A percentile compares a stretch with the other conserved stretches of the same genome.
Conservation (phyloP, 495 filamentous ascomycete species). For the Aspergillus bridgeri region DNA sequence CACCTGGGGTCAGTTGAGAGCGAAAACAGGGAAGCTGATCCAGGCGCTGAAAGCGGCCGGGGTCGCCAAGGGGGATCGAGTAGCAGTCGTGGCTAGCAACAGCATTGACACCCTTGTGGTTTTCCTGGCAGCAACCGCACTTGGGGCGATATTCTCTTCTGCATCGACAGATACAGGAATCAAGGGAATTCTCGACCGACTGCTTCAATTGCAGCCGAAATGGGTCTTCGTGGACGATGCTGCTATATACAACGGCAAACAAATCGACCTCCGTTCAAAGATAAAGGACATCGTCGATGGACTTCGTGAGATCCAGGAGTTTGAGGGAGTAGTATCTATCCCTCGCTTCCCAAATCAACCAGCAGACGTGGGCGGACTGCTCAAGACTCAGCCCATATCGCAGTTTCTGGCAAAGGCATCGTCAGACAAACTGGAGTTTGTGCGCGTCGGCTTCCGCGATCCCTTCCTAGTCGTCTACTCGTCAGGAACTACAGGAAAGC, state of each 20-base stretch:
- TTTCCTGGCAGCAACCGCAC: conserved; percentile 58
- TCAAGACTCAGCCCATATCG: conserved; percentile 49
- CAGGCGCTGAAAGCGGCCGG: conserved; percentile 62
- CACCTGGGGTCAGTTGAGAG: conserved; percentile 62
- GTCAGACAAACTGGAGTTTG: conserved; percentile 48
- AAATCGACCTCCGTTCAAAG: conserved; percentile 65
- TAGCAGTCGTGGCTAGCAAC: conserved; percentile 69
- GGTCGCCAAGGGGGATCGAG: conserved; percentile 63
- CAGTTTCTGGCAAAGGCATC: conserved; percentile 54
- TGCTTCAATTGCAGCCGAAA: conserved; percentile 67
- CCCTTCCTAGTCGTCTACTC: conserved; percentile 71
- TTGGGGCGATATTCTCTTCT: conserved; percentile 69
- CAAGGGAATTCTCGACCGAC: conserved; percentile 69
- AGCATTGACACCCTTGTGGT: conserved; percentile 68
- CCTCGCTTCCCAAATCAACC: conserved; percentile 56
- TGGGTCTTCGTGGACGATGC: conserved; percentile 77
- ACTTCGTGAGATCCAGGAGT: conserved; percentile 54
- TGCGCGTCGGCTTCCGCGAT: conserved; percentile 58
- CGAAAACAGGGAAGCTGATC: conserved; percentile 50
- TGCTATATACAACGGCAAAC: conserved; percentile 75
- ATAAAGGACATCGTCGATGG: conserved; percentile 64
- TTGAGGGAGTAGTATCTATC: conserved; percentile 61
- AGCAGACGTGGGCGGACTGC: conserved; percentile 55
- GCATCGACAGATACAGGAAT: conserved; percentile 77
- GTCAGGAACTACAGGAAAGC: conserved; percentile 66